phyloP scores from a whole-genome alignment of 2,329 filamentous ascomycete genomes.

The Verticillium isaacii region DNA sequence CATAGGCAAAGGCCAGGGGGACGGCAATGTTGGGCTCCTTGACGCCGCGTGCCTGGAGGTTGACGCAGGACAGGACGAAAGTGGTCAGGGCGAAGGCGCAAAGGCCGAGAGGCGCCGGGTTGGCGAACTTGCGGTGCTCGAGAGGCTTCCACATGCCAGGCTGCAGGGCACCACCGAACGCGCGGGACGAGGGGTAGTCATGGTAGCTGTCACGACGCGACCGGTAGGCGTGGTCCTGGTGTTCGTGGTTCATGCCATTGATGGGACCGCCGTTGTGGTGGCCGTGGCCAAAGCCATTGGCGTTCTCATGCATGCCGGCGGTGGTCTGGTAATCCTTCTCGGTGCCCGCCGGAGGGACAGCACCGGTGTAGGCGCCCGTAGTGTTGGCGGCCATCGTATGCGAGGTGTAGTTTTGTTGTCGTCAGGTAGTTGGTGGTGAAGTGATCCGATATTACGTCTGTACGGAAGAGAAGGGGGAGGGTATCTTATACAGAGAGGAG shows the following conservation, averaged over 20 bases:
- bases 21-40: conserved; percentile 61
- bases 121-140: conserved; percentile 69
- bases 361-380: conserved; percentile 5
- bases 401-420: not conserved
- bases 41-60: conserved; percentile 61
- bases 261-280: conserved; percentile 6
- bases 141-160: conserved; percentile 61
- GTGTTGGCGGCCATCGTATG: conserved; percentile 9
- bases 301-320: conserved; percentile 4
- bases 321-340: conserved; percentile 10
- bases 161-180: conserved; percentile 71
- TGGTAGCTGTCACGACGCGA: not conserved
- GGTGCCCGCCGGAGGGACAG: conserved; percentile 2
- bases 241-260: conserved; percentile 6
- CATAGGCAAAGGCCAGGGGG: conserved; percentile 67
- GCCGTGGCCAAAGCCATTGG: conserved; percentile 6
- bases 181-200: conserved; percentile 20
- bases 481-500: not conserved
- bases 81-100: conserved; percentile 78
- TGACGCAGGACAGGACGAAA: conserved; percentile 72
- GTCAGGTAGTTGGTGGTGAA: not conserved
- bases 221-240: conserved; percentile 9
- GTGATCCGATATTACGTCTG: not conserved
- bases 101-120: conserved; percentile 74
- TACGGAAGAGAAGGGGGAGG: not conserved